Conservation (phyloP, 2,329 filamentous ascomycete species). For the Colletotrichum sp. region DNA sequence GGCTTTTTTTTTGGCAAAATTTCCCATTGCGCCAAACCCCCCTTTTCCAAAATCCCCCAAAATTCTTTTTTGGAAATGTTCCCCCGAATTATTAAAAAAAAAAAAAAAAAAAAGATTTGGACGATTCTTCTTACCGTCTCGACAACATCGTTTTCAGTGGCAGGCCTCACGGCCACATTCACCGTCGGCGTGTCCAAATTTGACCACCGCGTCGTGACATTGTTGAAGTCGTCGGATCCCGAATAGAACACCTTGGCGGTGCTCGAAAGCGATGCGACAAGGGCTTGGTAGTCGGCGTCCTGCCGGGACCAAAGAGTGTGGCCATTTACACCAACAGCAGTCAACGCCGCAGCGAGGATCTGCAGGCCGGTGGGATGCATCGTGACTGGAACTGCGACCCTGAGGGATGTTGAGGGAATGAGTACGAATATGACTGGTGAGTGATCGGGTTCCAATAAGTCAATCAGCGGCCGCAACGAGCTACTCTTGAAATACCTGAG, state of each 20-base stretch:
- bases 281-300: not conserved
- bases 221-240: not conserved
- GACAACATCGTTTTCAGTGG: not conserved
- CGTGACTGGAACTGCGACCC: no score
- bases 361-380: no score
- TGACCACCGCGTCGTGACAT: not conserved
- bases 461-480: no score
- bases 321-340: not conserved
- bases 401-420: no score
- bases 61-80: no score
- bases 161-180: not conserved
- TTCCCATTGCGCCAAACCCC: no score
- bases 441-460: no score
- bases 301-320: not conserved
- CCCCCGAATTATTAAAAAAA: no score
- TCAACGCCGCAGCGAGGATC: not conserved
- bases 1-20: no score
- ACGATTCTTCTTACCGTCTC: not conserved
- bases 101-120: rapidly evolving
- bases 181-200: not conserved
- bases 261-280: not conserved
- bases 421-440: no score
- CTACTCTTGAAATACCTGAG: no score
- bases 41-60: no score
- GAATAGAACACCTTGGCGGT: not conserved